Evolutionary conservation across 306 rosid species (phyloP), one percentile per base, ranked within the genome.

Genomic region (Trifolium fragiferum): DNA sequence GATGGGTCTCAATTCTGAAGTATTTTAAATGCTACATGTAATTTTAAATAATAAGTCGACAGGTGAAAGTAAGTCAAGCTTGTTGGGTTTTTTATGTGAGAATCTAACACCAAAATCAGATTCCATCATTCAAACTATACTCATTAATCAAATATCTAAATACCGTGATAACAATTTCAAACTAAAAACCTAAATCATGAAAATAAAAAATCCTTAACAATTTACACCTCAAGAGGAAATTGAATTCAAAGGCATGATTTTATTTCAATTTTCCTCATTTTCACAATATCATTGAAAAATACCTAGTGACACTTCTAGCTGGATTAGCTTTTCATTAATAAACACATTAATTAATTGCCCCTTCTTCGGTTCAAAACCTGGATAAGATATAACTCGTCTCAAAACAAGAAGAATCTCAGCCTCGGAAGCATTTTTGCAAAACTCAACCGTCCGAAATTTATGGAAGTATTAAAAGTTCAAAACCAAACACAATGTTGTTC

Each of bases 391-490:
- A 54, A 6, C 57, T 27, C 47, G 50, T 72, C 43, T 49, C 47
- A 76, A 70, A 38, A 41, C 61, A 61, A 75, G 53, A 68, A 68
- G 57, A 61, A 63, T 53, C 40, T 47, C 51, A 49, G 27, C 66
- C 76, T 60, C 23, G 70, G 18, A 33, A 23, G 65, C 43, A 49
- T 49, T 19, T 75, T 43, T 49, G 38, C 35, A 15, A 30, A 73
- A 47, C 16, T 35, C 50, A 1, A 41, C 20, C 10, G 15, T 58
- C 71, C 80, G 37, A 57, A 65, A 67, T 25, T 18, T 49, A 70
- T 72, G 70, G 67, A 76, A 66, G 57, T 13, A 23, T 60, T 51
- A 43, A 30, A 20, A 47, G 58, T 35, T 65, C 64, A 82, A 72
- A 10, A 10, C 74, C 76, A 37, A 67, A 38, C 41, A 67, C 9